Base-by-base conservation (phyloP, 768 basidiomycete species). In the Crucibulum laeve region DNA sequence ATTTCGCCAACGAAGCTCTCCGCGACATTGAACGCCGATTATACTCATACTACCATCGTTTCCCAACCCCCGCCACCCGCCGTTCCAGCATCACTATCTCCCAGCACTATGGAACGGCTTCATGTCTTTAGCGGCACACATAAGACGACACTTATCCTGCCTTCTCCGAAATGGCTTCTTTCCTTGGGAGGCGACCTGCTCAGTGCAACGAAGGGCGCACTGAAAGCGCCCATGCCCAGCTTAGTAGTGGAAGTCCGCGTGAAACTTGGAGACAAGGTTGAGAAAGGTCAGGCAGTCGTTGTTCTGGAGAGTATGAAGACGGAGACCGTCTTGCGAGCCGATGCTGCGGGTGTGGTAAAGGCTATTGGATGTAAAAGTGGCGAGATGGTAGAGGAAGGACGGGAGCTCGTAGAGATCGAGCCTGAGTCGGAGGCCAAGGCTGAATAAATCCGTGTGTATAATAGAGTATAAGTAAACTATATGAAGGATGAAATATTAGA, bases 231-330 rank as follows among this genome's bases (percentile, higher is more conserved):
- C 11, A 92, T 92, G 88, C 92, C 92, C n/a, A 90, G 90, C 59
- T 73, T 92, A 39, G 84, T 96, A 1, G 92, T 96, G 3, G 91
- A 95, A 43, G 85, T 96, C 40, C 76, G 75, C 14, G 92, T 94
- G 25, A 73, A 72, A 46, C 68, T 77, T 1, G 93, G 92, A 3
- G 86, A 94, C 40, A 69, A 62, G 11, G 87, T 96, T 30, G 82
- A 84, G 64, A 82, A 77, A 55, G 91, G 90, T 0, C 87, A 93
- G 56, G 79, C 78, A 5, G 73, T 91, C 6, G 81, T 92, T 23
- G 80, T 94, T 4, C 64, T 95, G 56, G 93, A 95, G 67, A 95
- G 92, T 57, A 97, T 96, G 93, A 97, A 97, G 79, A 96, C 92
- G 50, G 92, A 95, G 67, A 94, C 87, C 28, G 87, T 91, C 32